Percentiles rank a stretch among this genome's conserved stretches.
Conservation (phyloP, 2,329 filamentous ascomycete species). For the Paracoccidioides brasiliensis region DNA sequence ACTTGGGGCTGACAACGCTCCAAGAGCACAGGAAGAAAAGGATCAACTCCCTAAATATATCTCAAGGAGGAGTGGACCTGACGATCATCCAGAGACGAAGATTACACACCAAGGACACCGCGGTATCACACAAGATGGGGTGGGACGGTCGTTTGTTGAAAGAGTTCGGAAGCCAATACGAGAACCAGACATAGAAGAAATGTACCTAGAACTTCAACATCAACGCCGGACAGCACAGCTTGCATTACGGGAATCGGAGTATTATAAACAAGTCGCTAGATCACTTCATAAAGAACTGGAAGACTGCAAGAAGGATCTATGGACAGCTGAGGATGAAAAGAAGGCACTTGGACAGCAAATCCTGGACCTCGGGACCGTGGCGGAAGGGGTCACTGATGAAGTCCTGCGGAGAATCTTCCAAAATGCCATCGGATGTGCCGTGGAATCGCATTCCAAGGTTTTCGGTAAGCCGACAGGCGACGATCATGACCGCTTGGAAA, state of each 20-base stretch:
- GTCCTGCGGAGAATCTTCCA: slow-evolving; percentile 1
- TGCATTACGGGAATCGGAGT: not conserved
- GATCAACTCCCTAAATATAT: not conserved
- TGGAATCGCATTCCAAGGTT: not conserved
- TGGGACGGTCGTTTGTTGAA: not conserved
- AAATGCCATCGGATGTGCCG: not conserved
- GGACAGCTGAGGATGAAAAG: not conserved
- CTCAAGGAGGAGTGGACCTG: not conserved
- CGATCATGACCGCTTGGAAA: not conserved
- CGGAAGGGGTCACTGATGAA: slow-evolving; percentile 1
- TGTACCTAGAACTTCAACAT: not conserved
- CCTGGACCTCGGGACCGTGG: slow-evolving; percentile 1
- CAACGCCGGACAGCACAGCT: not conserved
- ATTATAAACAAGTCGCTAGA: not conserved
- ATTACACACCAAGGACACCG: not conserved
- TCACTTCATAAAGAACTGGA: not conserved
- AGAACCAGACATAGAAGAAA: not conserved
- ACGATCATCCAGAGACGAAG: not conserved
- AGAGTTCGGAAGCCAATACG: not conserved
- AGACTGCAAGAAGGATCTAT: slow-evolving; percentile 2
- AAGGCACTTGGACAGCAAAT: slow-evolving; percentile 1
- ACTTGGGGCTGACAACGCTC: not conserved
- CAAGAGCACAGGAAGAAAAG: not conserved
- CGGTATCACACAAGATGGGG: not conserved
- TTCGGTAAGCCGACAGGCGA: not conserved